Evolutionary conservation across 129 eudicot genomes (phyloP).

Genomic region (Heracleum sosnowskyi): DNA sequence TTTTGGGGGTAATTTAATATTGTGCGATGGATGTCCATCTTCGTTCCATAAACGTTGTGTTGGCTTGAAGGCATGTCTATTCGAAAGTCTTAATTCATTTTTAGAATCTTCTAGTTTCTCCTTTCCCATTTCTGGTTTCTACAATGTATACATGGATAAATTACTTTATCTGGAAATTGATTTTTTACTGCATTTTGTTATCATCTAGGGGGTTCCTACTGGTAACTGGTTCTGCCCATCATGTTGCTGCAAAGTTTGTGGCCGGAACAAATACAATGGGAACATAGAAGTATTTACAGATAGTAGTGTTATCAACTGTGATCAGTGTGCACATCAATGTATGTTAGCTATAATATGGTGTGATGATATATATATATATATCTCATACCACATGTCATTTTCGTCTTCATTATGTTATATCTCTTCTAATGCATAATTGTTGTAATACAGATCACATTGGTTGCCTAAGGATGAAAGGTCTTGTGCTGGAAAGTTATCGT

Average conservation of each 20-base stretch:
- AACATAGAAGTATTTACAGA: conserved; percentile 21
- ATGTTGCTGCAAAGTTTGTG: conserved; percentile 83
- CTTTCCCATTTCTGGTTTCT: neutral
- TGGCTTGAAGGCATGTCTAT: conserved; percentile 41
- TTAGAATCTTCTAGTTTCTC: neutral
- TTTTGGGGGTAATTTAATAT: conserved; percentile 61
- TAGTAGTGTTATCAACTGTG: conserved; percentile 33
- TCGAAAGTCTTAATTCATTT: conserved; percentile 1
- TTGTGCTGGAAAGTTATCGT: conserved; percentile 14
- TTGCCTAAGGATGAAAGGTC: conserved; percentile 49
- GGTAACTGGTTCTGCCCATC: conserved; percentile 97
- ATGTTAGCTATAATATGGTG: conserved; percentile 24
- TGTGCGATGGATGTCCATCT: conserved; percentile 86
- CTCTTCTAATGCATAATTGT: conserved; percentile 7
- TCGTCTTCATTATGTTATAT: neutral
- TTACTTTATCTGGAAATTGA: neutral
- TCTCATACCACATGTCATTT: neutral
- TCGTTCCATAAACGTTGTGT: conserved; percentile 68
- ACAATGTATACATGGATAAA: conserved; percentile 4
- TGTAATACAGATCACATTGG: conserved; percentile 57
- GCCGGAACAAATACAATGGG: conserved; percentile 24
- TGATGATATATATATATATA: neutral
- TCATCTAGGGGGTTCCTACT: conserved; percentile 61
- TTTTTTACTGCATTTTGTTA: conserved; percentile 10
- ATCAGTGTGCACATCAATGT: conserved; percentile 77